Conservation (phyloP, 768 basidiomycete genomes). For the Termitomyces sp. region DNA sequence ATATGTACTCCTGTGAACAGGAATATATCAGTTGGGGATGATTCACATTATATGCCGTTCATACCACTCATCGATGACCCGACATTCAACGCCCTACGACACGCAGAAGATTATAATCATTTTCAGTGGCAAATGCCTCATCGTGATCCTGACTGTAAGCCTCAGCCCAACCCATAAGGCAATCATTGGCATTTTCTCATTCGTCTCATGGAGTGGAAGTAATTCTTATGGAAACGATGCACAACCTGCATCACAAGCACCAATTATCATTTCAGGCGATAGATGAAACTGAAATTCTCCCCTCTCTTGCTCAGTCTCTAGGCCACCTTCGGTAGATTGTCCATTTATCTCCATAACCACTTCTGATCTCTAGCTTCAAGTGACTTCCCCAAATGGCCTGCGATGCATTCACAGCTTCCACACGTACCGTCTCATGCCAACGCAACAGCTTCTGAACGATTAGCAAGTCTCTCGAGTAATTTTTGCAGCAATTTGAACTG, state of each 20-base stretch:
- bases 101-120: constrained; percentile 34
- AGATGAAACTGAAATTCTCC: constrained; percentile 43
- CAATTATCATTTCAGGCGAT: constrained; percentile 37
- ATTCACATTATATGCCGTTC: constrained; percentile 50
- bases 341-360: not conserved
- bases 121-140: constrained; percentile 44
- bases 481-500: constrained; percentile 55
- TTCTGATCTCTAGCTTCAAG: constrained; percentile 11
- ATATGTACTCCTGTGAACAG: constrained; percentile 44
- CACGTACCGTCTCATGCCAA: constrained; percentile 2
- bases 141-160: constrained; percentile 31
- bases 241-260: constrained; percentile 32
- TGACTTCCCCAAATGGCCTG: constrained; percentile 27
- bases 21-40: constrained; percentile 51
- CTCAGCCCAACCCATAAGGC: not conserved
- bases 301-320: constrained; percentile 25
- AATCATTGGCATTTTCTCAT: not conserved
- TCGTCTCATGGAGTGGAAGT: constrained; percentile 33
- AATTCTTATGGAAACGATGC: constrained; percentile 42
- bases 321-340: constrained; percentile 12
- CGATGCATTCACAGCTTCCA: constrained; percentile 5
- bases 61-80: constrained; percentile 60
- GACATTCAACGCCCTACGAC: constrained; percentile 34
- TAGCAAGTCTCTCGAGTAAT: constrained; percentile 28
- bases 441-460: constrained; percentile 11